These are phyloP conservation scores for Leonotis leonurus DNA, from an alignment of 257 asterid genomes.

Conservation along the genomic window DNA sequence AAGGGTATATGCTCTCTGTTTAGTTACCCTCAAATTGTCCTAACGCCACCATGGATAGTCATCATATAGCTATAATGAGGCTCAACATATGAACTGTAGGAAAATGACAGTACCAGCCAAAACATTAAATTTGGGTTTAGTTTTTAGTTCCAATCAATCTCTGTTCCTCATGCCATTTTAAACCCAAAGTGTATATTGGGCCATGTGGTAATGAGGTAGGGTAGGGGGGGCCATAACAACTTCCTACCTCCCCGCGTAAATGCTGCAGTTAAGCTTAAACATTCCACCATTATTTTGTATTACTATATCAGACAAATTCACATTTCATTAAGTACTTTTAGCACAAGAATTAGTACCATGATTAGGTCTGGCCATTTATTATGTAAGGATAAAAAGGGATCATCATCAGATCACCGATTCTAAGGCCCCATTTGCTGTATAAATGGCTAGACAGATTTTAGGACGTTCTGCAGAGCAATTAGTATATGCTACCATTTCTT, in stretches of 20 bases:
- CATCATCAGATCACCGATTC: background rate
- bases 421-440: conserved; percentile 3
- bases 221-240: conserved; percentile 16
- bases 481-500: background rate
- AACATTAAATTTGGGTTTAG: background rate
- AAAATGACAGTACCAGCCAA: conserved; percentile 9
- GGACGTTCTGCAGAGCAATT: conserved; percentile 14
- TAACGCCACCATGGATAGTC: background rate
- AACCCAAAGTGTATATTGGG: too few relatives aligned
- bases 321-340: background rate
- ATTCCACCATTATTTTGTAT: background rate
- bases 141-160: conserved; percentile 7
- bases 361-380: conserved; percentile 20
- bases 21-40: background rate
- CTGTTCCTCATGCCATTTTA: conserved; percentile 1
- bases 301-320: conserved; percentile 6
- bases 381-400: conserved; percentile 6
- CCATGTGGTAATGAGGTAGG: too few relatives aligned
- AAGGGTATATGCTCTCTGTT: background rate
- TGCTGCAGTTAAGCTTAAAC: background rate
- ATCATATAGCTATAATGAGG: conserved; percentile 5
- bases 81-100: conserved; percentile 22
- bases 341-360: background rate
- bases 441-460: conserved; percentile 3
- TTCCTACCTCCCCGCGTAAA: conserved; percentile 3